Conservation (phyloP, 2,329 filamentous ascomycete species). For the Diaporthe batatas region DNA sequence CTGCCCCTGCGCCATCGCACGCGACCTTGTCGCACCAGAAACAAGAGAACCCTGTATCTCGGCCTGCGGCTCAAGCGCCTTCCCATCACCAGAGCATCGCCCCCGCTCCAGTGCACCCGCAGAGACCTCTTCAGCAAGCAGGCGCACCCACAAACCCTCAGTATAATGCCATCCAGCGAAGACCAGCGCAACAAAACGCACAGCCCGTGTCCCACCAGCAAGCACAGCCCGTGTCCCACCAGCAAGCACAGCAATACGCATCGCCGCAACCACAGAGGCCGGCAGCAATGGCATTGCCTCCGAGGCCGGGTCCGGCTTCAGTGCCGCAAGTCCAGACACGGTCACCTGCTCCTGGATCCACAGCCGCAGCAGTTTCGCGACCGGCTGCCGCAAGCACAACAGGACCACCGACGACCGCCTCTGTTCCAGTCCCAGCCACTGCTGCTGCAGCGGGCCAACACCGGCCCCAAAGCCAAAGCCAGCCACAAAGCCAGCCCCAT, state of each 20-base stretch:
- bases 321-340: conserved; percentile 32
- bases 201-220: conserved; percentile 18
- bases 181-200: conserved; percentile 36
- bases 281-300: conserved; percentile 18
- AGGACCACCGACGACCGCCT: conserved; percentile 11
- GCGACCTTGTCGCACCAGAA: conserved; percentile 4
- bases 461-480: conserved; percentile 1
- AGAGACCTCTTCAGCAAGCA: conserved; percentile 39
- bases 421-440: conserved; percentile 5
- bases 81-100: conserved; percentile 40
- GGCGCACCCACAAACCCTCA: conserved; percentile 27
- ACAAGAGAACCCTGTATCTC: conserved; percentile 24
- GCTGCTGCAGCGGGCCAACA: conserved; percentile 10
- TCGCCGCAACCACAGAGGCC: conserved; percentile 36
- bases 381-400: conserved; percentile 15
- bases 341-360: conserved; percentile 28
- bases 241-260: conserved; percentile 31
- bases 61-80: conserved; percentile 30
- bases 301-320: conserved; percentile 9
- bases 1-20: conserved; percentile 9
- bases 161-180: conserved; percentile 33
- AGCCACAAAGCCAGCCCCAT: neutral
- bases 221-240: neutral
- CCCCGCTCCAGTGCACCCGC: conserved; percentile 38
- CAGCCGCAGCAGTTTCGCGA: conserved; percentile 21